Percentiles rank a stretch among this genome's conserved stretches.
Evolutionary conservation across 345 rosid species (phyloP).

Genomic region (Cardamine chenopodiifolia): DNA sequence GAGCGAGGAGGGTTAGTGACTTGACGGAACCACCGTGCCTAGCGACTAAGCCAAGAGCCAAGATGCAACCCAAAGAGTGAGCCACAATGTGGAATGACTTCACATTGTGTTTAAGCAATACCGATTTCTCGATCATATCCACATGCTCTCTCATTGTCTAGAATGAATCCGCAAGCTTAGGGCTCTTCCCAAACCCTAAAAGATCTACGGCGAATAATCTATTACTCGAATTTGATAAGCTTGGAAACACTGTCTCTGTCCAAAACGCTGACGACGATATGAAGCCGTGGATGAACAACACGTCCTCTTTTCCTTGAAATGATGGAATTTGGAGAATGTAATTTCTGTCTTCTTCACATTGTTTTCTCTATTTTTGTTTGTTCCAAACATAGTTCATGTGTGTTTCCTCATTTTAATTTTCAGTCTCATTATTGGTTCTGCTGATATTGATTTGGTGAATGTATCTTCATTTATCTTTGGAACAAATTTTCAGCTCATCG

Average conservation of each 20-base stretch:
- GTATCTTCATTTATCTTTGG: too few species aligned
- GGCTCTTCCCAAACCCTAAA: constrained; percentile 89
- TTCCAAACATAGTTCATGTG: too few species aligned
- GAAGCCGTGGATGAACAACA: constrained; percentile 90
- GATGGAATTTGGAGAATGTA: too few species aligned
- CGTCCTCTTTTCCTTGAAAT: constrained; percentile 70
- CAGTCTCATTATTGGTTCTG: too few species aligned
- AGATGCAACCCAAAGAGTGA: constrained; percentile 95
- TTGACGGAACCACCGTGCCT: constrained; percentile 65
- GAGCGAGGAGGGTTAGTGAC: constrained; percentile 87
- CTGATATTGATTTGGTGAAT: too few species aligned
- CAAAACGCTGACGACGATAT: constrained; percentile 89
- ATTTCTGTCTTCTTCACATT: too few species aligned
- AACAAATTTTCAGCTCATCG: too few species aligned
- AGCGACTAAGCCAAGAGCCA: constrained; percentile 84
- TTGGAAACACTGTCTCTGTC: constrained; percentile 88
- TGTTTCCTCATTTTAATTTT: too few species aligned
- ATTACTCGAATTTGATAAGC: constrained; percentile 59
- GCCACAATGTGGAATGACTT: constrained; percentile 93
- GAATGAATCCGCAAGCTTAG: constrained; percentile 84
- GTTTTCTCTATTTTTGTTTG: too few species aligned
- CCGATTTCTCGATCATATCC: constrained; percentile 83
- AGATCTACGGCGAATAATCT: constrained; percentile 82
- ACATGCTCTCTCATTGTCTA: constrained; percentile 84
- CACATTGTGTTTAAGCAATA: constrained; percentile 56